A percentile compares a stretch with the other conserved stretches of the same genome.
These are phyloP conservation scores for Rhodotorula taiwanensis DNA, from an alignment of 768 basidiomycete species.

Conservation along the genomic window DNA sequence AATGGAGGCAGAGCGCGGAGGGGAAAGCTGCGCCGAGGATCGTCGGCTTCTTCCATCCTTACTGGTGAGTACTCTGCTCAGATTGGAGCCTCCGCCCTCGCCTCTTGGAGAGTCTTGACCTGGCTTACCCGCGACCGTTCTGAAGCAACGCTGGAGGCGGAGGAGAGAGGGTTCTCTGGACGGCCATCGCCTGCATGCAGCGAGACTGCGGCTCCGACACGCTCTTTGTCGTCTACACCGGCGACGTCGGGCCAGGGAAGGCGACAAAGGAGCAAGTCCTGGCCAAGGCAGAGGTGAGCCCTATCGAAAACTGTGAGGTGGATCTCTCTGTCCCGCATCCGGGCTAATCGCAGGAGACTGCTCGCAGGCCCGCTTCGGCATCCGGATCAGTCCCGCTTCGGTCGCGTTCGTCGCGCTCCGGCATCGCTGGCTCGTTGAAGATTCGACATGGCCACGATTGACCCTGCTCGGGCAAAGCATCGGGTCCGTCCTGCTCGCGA, in stretches of 20 bases:
- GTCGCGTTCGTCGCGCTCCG: conserved; percentile 77
- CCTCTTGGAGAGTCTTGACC: too few species aligned
- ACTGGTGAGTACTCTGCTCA: conserved; percentile 60
- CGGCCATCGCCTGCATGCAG: conserved; percentile 72
- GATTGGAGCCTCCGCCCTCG: background rate
- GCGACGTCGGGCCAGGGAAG: conserved; percentile 66
- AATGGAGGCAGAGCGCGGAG: too few species aligned
- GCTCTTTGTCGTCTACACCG: conserved; percentile 77
- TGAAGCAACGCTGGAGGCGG: conserved; percentile 97
- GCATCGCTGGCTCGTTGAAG: conserved; percentile 67
- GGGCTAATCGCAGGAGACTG: too few species aligned
- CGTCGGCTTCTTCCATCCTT: conserved; percentile 89
- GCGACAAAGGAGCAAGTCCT: conserved; percentile 74
- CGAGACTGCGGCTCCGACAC: conserved; percentile 52
- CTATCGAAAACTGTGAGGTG: background rate
- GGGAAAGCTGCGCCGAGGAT: too few species aligned
- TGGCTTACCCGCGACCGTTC: too few species aligned
- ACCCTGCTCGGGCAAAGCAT: conserved; percentile 86
- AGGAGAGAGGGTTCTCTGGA: conserved; percentile 92
- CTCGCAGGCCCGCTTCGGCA: conserved; percentile 68
- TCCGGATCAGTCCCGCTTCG: conserved; percentile 57
- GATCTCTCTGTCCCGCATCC: background rate
- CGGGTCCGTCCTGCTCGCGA: conserved; percentile 74
- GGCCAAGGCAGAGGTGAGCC: conserved; percentile 65
- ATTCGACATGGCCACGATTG: conserved; percentile 75